phyloP scores from a whole-genome alignment of 495 filamentous ascomycete species.

The Tetracladium marchalianum region DNA sequence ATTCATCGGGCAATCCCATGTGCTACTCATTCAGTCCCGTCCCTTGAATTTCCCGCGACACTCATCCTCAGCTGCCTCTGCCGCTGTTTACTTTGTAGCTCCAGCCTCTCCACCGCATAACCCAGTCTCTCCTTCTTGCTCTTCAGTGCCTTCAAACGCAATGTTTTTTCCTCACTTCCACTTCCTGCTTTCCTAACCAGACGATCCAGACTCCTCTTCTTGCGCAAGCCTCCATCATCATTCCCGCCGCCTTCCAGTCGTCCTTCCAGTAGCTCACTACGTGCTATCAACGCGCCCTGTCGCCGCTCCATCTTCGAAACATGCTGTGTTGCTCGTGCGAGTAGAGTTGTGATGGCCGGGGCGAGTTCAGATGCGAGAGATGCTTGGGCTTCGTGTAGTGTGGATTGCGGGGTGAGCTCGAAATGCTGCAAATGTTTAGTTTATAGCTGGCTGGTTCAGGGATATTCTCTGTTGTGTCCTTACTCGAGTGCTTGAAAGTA shows the following conservation, averaged over 20 bases:
- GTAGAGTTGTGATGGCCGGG: conserved; percentile 60
- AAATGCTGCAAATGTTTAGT: conserved; percentile 49
- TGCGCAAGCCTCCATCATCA: conserved; percentile 28
- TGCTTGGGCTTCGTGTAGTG: conserved; percentile 57
- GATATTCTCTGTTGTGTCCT: conserved; percentile 6
- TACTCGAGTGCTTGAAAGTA: conserved; percentile 63
- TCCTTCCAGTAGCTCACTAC: conserved; percentile 62
- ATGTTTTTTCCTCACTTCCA: conserved; percentile 38
- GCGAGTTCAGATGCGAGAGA: conserved; percentile 61
- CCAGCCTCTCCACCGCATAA: conserved; percentile 66
- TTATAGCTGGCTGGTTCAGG: neutral
- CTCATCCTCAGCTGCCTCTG: conserved; percentile 75
- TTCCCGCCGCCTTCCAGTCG: conserved; percentile 32
- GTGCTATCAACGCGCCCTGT: conserved; percentile 58
- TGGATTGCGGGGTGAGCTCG: conserved; percentile 63
- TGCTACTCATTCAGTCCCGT: neutral
- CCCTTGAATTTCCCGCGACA: conserved; percentile 29
- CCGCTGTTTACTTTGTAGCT: conserved; percentile 54
- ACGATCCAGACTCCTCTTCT: conserved; percentile 51
- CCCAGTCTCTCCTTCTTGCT: conserved; percentile 70
- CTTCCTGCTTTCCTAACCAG: conserved; percentile 32
- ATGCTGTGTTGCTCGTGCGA: conserved; percentile 53
- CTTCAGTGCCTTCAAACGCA: conserved; percentile 52
- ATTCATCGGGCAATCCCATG: neutral
- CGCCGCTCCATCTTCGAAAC: conserved; percentile 65